Evolutionary conservation across 2,329 filamentous ascomycete species (phyloP).

Genomic region (Fusarium clavum): DNA sequence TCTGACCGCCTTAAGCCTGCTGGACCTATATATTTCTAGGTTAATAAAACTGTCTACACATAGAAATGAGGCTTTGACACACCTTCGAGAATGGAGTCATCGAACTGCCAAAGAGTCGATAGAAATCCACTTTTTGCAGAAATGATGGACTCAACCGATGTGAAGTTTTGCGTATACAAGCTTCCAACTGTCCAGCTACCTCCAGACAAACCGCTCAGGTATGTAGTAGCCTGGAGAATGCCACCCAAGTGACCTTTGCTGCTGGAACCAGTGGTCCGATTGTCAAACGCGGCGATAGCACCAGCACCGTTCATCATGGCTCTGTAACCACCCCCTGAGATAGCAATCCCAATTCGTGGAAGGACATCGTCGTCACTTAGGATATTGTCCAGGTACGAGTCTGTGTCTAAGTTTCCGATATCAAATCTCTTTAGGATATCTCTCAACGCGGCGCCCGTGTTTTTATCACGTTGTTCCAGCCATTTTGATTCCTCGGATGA

Average conservation of each 20-base stretch:
- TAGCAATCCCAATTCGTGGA: slow-evolving; percentile 73
- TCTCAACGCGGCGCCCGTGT: slow-evolving; percentile 76
- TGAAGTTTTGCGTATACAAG: slow-evolving; percentile 81
- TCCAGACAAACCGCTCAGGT: slow-evolving; percentile 78
- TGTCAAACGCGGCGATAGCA: slow-evolving; percentile 78
- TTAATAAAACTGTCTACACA: background rate
- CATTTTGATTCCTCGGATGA: slow-evolving; percentile 58
- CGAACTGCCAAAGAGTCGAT: slow-evolving; percentile 37
- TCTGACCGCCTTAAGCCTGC: slow-evolving; percentile 1
- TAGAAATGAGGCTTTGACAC: background rate
- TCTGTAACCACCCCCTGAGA: slow-evolving; percentile 83
- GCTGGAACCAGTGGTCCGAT: slow-evolving; percentile 70
- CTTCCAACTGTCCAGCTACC: slow-evolving; percentile 82
- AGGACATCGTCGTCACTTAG: slow-evolving; percentile 70
- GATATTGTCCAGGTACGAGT: slow-evolving; percentile 72
- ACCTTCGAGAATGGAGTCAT: slow-evolving; percentile 48
- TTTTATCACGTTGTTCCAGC: slow-evolving; percentile 73
- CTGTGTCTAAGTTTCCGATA: slow-evolving; percentile 77
- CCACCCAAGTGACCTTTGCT: slow-evolving; percentile 67
- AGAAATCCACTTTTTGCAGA: slow-evolving; percentile 11
- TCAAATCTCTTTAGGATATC: slow-evolving; percentile 75
- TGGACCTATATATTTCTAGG: slow-evolving; percentile 16
- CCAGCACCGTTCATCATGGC: slow-evolving; percentile 83
- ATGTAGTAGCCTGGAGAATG: slow-evolving; percentile 79
- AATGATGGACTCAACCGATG: slow-evolving; percentile 63